Conservation (phyloP, 225 moss, liverwort and hornwort species). For the Takakia lepidozioides region DNA sequence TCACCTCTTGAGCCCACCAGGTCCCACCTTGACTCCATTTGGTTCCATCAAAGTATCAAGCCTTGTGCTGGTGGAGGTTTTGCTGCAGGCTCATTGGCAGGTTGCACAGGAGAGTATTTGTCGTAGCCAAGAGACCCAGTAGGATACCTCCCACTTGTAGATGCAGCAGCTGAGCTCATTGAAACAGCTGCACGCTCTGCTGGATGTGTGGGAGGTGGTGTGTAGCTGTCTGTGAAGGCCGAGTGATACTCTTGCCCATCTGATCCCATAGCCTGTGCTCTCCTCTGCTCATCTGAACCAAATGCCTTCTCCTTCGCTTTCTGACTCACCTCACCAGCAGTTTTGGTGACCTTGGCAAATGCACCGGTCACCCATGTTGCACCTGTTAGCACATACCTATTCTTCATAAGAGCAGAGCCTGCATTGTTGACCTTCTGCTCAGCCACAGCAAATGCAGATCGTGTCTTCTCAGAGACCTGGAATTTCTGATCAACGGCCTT, state of each 20-base stretch:
- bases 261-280: slow-evolving; percentile 18
- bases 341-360: slow-evolving; percentile 66
- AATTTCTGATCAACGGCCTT: slow-evolving; percentile 89
- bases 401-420: slow-evolving; percentile 76
- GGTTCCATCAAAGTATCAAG: slow-evolving; percentile 32
- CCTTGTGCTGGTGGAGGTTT: slow-evolving; percentile 62
- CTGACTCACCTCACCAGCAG: slow-evolving; percentile 79
- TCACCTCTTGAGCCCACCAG: too few relatives aligned
- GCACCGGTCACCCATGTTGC: slow-evolving; percentile 82
- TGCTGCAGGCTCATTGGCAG: slow-evolving; percentile 23
- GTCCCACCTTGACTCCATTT: too few relatives aligned
- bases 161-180: slow-evolving; percentile 38
- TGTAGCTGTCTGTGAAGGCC: slow-evolving; percentile 30
- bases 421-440: slow-evolving; percentile 90
- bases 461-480: slow-evolving; percentile 84
- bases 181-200: slow-evolving; percentile 49
- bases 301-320: slow-evolving; percentile 66
- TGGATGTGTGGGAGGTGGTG: slow-evolving; percentile 24
- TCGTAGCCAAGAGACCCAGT: slow-evolving; percentile 24
- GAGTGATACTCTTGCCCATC: slow-evolving; percentile 14
- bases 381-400: slow-evolving; percentile 75
- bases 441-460: slow-evolving; percentile 65
- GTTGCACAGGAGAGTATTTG: slow-evolving; percentile 27
- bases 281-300: slow-evolving; percentile 33
- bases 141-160: slow-evolving; percentile 24